Percentiles rank a stretch among this genome's conserved stretches.
These are phyloP conservation scores for Venturia oleaginea DNA, from an alignment of 2,329 filamentous ascomycete species.

Conservation along the genomic window DNA sequence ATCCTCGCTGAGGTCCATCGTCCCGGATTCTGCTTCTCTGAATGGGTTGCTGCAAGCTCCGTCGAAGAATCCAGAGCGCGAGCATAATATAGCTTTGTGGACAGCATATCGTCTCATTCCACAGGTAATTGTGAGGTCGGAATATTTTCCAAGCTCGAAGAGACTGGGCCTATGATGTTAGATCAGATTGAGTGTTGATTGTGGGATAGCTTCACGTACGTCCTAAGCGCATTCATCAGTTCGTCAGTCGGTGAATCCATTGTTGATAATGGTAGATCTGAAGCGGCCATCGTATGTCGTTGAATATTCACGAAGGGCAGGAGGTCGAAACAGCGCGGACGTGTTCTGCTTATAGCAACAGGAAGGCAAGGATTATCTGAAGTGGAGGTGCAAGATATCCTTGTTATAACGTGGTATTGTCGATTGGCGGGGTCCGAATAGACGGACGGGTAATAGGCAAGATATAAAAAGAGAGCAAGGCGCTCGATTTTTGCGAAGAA, in stretches of 20 bases:
- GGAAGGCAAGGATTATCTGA: constrained; percentile 7
- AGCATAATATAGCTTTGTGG: constrained; percentile 40
- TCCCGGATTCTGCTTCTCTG: constrained; percentile 27
- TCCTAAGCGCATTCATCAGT: constrained; percentile 38
- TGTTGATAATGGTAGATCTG: constrained; percentile 11
- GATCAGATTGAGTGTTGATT: constrained; percentile 21
- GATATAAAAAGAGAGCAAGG: not conserved
- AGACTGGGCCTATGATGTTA: constrained; percentile 21
- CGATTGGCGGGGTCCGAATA: constrained; percentile 14
- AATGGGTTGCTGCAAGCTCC: constrained; percentile 32
- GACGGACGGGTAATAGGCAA: not conserved
- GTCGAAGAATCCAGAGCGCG: constrained; percentile 38
- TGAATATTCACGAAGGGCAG: not conserved
- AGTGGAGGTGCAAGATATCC: not conserved
- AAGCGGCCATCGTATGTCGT: not conserved
- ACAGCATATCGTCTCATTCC: constrained; percentile 37
- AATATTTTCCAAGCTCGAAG: constrained; percentile 33
- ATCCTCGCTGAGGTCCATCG: constrained; percentile 32
- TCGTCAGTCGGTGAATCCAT: constrained; percentile 35
- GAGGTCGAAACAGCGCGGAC: constrained; percentile 5
- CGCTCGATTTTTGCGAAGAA: not conserved
- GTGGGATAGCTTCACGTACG: constrained; percentile 29
- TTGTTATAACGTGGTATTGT: not conserved
- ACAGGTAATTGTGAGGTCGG: constrained; percentile 40
- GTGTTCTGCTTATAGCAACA: constrained; percentile 17